Base-by-base conservation (phyloP, 306 rosid species). In the Dryas drummondii region DNA sequence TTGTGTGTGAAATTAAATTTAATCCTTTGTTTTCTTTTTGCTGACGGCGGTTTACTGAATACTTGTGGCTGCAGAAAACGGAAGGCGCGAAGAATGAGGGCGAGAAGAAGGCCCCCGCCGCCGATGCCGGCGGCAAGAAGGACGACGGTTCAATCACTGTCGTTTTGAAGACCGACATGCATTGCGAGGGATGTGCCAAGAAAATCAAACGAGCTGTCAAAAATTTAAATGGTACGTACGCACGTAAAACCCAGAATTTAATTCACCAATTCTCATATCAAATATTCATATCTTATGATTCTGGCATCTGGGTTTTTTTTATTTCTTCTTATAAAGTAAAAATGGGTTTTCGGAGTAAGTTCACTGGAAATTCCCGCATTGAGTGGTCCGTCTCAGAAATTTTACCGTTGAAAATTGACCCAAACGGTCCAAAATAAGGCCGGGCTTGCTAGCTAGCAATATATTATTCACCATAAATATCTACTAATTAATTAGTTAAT, bases 101-200 rank as follows among this genome's bases (percentile, higher is more conserved):
- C 10, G 91, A 84, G 74, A 94, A 94, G 87, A 94, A 91, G 76
- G 55, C 87, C 47, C 86, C 58, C 46, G 86, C 76, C 50, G 76
- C 63, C 50, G 91, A 72, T 19, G 78, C 67, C 41, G 78, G 58
- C 1, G 61, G 42, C 3, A 83, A 86, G 78, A 85, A 89, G 65
- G 85, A 81, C 75, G 91, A 84, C 32, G 86, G 76, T 7, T 22
- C 61, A 5, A 9, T 52, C 60, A 58, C 89, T 53, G 84, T 81
- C 76, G 88, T 94, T 74, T 84, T 80, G 19, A 94, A 84, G 85
- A 78, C 90, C 9, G 97, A 89, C n/a, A 65, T 88, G 82, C 96
- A 91, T 86, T 91, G 97, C 70, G 97, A 90, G 13, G 98, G 98
- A 4, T 90, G 97, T 61, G 94, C 88, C 1, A 83, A 88, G 81